Evolutionary conservation across 257 asterid species (phyloP).

Genomic region (Rehmannia glutinosa): DNA sequence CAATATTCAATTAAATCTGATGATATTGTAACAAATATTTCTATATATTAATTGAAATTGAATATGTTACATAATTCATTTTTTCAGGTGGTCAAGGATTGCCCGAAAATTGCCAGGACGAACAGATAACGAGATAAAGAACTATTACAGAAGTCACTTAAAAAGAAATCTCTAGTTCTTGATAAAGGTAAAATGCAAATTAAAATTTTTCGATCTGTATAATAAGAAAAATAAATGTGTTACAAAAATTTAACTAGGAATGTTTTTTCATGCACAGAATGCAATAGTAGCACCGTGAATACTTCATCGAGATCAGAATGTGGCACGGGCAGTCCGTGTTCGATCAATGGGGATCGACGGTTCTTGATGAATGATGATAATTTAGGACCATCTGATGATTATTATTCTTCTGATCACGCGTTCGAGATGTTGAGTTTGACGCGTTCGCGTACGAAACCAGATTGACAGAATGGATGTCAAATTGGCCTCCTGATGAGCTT

Average conservation of each 20-base stretch:
- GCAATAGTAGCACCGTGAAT: background rate
- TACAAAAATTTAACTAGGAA: background rate
- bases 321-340: conserved; percentile 14
- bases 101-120: conserved; percentile 70
- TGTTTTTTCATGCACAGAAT: conserved; percentile 14
- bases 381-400: background rate
- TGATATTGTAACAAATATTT: background rate
- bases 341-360: conserved; percentile 2
- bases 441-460: conserved; percentile 30
- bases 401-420: background rate
- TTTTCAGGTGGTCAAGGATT: conserved; percentile 69
- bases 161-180: conserved; percentile 28
- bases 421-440: background rate
- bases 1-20: background rate
- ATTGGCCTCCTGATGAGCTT: background rate
- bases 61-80: background rate
- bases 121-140: conserved; percentile 81
- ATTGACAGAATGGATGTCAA: conserved; percentile 30
- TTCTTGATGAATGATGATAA: background rate
- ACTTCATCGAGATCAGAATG: conserved; percentile 12
- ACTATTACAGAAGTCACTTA: conserved; percentile 67
- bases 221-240: background rate
- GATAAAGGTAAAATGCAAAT: conserved; percentile 37
- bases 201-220: conserved; percentile 3
- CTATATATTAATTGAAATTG: too few relatives aligned